These are phyloP conservation scores for Starmerella bacillaris DNA, from an alignment of 805 yeast species.

Conservation along the genomic window DNA sequence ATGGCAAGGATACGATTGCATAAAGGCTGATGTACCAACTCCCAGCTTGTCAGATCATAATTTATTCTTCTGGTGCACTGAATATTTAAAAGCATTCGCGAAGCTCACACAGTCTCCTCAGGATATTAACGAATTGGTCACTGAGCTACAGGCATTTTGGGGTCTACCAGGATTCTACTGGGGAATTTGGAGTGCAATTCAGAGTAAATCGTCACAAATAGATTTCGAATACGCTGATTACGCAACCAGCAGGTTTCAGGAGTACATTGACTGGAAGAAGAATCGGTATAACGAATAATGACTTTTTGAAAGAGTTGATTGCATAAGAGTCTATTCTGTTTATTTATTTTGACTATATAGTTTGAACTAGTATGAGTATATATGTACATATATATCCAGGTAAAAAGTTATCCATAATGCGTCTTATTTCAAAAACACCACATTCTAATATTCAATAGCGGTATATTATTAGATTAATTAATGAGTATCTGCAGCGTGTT, in stretches of 20 bases:
- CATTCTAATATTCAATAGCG: no score
- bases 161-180: conserved; percentile 73
- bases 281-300: no score
- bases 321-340: no score
- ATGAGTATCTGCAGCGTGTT: no score
- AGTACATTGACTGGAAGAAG: conserved; percentile 50
- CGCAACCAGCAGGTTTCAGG: conserved; percentile 40
- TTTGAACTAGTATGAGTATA: no score
- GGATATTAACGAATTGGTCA: conserved; percentile 30
- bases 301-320: no score
- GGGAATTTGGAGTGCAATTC: conserved; percentile 74
- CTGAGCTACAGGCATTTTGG: conserved; percentile 43
- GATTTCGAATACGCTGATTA: conserved; percentile 55
- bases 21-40: conserved; percentile 37
- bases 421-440: no score
- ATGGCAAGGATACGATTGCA: conserved; percentile 71
- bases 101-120: conserved; percentile 15
- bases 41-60: conserved; percentile 30
- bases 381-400: no score
- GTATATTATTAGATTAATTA: no score
- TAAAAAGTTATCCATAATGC: no score
- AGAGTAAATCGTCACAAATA: conserved; percentile 45
- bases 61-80: conserved; percentile 39
- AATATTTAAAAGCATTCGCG: conserved; percentile 30
- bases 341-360: no score